Conservation (phyloP, 2,329 filamentous ascomycete species). For the Aspergillus versicolor region DNA sequence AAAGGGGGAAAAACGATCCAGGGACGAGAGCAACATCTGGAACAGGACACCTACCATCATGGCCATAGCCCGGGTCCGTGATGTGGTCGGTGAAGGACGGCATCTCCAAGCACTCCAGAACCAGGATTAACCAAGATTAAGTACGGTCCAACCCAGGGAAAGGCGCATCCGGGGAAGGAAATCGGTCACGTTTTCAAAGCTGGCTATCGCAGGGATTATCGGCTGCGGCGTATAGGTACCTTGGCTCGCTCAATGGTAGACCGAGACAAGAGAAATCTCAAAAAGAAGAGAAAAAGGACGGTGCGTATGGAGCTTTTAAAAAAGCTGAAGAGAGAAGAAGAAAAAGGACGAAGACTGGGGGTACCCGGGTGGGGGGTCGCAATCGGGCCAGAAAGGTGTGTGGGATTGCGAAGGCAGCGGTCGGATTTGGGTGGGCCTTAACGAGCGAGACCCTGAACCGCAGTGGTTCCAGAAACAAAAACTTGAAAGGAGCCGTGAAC, state of each 20-base stretch:
- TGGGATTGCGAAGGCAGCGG: not conserved
- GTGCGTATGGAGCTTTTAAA: not conserved
- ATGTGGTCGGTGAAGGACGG: conserved; percentile 31
- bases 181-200: not conserved
- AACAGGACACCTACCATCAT: conserved; percentile 29
- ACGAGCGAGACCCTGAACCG: not conserved
- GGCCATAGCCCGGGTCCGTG: conserved; percentile 21
- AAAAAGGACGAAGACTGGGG: conserved; percentile 1
- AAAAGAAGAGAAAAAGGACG: not conserved
- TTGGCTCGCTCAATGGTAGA: not conserved
- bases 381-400: not conserved
- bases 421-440: conserved; percentile 1
- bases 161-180: conserved; percentile 1
- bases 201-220: not conserved
- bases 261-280: not conserved
- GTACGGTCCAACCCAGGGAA: not conserved
- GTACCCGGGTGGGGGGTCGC: not conserved
- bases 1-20: conserved; percentile 8
- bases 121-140: not conserved
- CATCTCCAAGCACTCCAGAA: conserved; percentile 19
- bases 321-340: conserved; percentile 3
- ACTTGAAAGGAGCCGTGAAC: not conserved
- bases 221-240: not conserved
- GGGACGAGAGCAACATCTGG: conserved; percentile 13
- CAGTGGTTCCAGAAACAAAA: not conserved